Percentiles rank a stretch among this genome's conserved stretches.
These are phyloP conservation scores for Flaveria robusta DNA, from an alignment of 129 eudicot species.

Conservation along the genomic window DNA sequence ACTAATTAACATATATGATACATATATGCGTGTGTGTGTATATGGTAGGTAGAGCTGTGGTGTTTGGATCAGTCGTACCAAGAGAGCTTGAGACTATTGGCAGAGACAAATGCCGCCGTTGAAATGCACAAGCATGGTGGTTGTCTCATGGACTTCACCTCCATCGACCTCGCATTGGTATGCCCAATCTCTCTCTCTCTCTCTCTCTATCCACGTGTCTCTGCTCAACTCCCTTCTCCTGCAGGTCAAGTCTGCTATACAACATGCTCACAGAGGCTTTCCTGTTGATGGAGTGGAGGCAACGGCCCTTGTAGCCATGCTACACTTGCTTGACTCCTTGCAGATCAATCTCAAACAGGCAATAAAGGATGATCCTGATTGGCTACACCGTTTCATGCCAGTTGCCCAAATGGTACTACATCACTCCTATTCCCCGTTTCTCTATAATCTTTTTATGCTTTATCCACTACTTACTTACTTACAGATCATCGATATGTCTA, in stretches of 20 bases:
- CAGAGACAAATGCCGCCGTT: constrained; percentile 86
- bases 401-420: constrained; percentile 56
- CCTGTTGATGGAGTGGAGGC: constrained; percentile 75
- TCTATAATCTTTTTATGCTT: constrained; percentile 2
- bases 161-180: constrained; percentile 58
- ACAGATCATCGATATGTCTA: constrained; percentile 69
- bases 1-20: too few species aligned
- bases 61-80: constrained; percentile 49
- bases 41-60: constrained; percentile 65
- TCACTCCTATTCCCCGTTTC: neutral
- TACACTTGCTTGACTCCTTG: constrained; percentile 63
- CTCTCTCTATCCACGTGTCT: too few species aligned
- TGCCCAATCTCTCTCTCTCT: too few species aligned
- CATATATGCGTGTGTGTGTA: too few species aligned
- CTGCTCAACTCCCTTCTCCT: neutral
- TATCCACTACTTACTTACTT: constrained; percentile 4
- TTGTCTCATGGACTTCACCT: constrained; percentile 62
- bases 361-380: constrained; percentile 65
- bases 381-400: constrained; percentile 76
- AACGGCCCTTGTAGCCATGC: constrained; percentile 53
- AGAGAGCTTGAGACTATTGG: constrained; percentile 65
- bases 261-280: constrained; percentile 56
- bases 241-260: constrained; percentile 74
- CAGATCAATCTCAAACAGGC: constrained; percentile 71
- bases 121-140: constrained; percentile 77